Percentiles rank a stretch among this genome's conserved stretches.
Conservation (phyloP, 2,329 filamentous ascomycete species). For the Talaromyces sp. region DNA sequence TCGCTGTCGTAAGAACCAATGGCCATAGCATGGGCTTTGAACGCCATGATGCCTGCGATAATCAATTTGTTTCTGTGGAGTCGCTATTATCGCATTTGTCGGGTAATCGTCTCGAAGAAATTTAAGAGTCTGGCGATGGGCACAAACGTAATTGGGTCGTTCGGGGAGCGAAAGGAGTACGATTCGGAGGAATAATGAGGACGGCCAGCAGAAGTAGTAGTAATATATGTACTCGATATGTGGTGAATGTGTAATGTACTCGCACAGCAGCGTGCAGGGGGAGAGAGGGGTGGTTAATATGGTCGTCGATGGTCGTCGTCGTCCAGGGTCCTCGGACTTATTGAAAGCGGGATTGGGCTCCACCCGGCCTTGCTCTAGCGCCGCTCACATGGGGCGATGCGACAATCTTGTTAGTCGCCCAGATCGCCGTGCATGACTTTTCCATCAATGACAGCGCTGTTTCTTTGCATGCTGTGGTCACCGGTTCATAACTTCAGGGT, state of each 20-base stretch:
- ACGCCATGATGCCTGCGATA: conserved; percentile 29
- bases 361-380: background rate
- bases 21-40: conserved; percentile 35
- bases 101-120: background rate
- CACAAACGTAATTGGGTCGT: background rate
- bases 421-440: background rate
- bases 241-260: background rate
- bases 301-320: background rate
- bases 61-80: background rate
- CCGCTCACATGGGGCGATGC: background rate
- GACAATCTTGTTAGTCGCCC: background rate
- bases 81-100: background rate
- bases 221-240: background rate
- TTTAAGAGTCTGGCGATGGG: background rate
- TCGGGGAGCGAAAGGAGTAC: too few species aligned
- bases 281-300: background rate
- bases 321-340: background rate
- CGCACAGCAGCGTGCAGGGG: background rate
- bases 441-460: background rate
- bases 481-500: too few species aligned
- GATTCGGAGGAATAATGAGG: background rate
- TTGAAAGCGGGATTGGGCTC: background rate
- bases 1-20: conserved; percentile 31
- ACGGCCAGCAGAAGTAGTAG: background rate
- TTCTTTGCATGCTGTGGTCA: background rate